phyloP scores from a whole-genome alignment of 139 green algal genomes.

The Dunaliella sp. region DNA sequence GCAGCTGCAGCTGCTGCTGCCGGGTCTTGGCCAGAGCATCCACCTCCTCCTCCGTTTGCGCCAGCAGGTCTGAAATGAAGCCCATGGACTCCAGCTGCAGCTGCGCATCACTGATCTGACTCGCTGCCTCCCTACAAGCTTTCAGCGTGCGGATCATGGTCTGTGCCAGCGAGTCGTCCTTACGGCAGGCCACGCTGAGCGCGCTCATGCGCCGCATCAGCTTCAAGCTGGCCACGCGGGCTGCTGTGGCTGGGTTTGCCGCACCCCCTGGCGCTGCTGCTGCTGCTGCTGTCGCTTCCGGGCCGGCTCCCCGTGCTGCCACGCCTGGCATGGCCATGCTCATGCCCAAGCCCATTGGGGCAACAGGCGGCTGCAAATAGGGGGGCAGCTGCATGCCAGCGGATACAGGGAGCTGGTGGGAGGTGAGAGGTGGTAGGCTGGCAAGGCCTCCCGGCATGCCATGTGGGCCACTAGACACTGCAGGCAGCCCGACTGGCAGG shows the following conservation, averaged over 20 bases:
- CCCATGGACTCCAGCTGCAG: slow-evolving; percentile 12
- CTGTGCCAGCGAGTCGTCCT: neutral
- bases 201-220: slow-evolving; percentile 5
- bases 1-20: neutral
- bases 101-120: neutral
- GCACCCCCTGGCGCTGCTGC: neutral
- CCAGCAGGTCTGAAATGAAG: slow-evolving; percentile 6
- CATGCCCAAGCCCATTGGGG: too few species aligned
- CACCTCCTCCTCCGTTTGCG: neutral
- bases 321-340: neutral
- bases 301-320: neutral
- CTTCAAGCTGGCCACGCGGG: slow-evolving; percentile 1
- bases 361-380: neutral
- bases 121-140: neutral
- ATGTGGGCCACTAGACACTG: neutral
- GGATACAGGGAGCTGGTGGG: neutral
- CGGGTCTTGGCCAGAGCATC: neutral
- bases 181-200: neutral
- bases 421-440: neutral
- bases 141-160: neutral
- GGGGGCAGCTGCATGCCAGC: neutral
- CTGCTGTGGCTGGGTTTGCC: neutral
- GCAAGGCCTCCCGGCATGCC: neutral
- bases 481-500: neutral
- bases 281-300: neutral